Conservation (phyloP, 306 rosid species). For the Medicago lupulina region DNA sequence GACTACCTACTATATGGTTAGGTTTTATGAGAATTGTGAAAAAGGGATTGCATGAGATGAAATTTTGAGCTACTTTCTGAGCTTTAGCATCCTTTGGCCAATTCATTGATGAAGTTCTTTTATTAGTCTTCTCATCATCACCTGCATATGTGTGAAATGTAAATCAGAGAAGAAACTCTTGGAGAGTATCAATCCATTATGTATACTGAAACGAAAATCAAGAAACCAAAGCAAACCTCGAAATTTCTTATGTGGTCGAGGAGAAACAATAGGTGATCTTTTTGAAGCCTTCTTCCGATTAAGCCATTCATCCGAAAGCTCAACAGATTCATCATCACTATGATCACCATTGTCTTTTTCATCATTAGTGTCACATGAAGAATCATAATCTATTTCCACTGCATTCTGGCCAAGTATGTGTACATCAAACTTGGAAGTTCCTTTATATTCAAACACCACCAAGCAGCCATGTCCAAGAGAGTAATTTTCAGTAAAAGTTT, state of each 20-base stretch:
- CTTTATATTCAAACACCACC: background rate
- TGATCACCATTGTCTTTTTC: background rate
- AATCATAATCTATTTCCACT: background rate
- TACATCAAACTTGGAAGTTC: background rate
- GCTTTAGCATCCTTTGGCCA: too few species aligned
- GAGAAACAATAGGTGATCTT: background rate
- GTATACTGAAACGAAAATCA: background rate
- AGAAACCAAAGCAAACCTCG: background rate
- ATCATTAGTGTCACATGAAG: background rate
- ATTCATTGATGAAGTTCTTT: too few species aligned
- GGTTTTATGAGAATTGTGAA: too few species aligned
- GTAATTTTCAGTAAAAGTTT: conserved; percentile 4
- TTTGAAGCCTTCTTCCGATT: conserved; percentile 34
- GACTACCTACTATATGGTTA: too few species aligned
- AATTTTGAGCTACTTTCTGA: too few species aligned
- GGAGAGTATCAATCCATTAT: background rate
- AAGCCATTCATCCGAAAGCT: conserved; percentile 5
- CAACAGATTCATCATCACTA: background rate
- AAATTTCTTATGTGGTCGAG: conserved; percentile 1
- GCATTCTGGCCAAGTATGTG: background rate
- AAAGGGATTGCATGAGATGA: too few species aligned
- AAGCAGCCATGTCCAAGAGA: conserved; percentile 3
- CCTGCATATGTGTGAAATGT: background rate
- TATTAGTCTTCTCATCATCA: too few species aligned
- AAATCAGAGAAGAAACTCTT: background rate